Conservation (phyloP, 1,284 basidiomycete genomes). For the Trichosporon faecale region DNA sequence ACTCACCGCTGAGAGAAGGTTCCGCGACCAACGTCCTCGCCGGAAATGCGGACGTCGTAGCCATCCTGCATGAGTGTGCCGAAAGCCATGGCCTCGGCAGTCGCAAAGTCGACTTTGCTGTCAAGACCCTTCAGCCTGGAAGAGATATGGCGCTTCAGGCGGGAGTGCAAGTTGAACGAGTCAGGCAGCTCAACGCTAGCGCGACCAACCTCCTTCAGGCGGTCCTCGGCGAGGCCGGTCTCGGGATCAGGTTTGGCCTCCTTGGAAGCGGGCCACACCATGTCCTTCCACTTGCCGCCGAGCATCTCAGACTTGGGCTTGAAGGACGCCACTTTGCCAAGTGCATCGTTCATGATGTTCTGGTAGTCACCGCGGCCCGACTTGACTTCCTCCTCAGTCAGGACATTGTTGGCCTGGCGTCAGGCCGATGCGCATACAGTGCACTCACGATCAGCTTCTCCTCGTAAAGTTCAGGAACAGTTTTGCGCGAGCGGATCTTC, state of each 20-base stretch:
- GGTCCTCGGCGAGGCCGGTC: slow-evolving; percentile 63
- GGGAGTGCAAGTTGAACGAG: slow-evolving; percentile 77
- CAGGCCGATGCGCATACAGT: background rate
- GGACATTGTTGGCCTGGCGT: slow-evolving; percentile 58
- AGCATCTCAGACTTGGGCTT: slow-evolving; percentile 60
- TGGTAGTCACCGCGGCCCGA: slow-evolving; percentile 61
- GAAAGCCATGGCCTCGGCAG: slow-evolving; percentile 82
- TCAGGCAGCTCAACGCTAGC: slow-evolving; percentile 69
- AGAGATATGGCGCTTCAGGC: slow-evolving; percentile 74
- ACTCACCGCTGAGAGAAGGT: slow-evolving; percentile 78
- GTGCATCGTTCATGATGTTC: slow-evolving; percentile 61
- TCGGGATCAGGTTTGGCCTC: slow-evolving; percentile 60
- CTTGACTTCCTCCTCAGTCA: slow-evolving; percentile 58
- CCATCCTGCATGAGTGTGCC: slow-evolving; percentile 77
- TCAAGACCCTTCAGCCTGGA: slow-evolving; percentile 69
- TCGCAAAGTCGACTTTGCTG: slow-evolving; percentile 75
- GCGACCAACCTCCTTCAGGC: slow-evolving; percentile 61
- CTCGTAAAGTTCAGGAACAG: slow-evolving; percentile 78
- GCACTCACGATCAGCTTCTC: slow-evolving; percentile 64
- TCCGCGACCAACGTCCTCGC: slow-evolving; percentile 84
- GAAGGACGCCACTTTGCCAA: slow-evolving; percentile 58
- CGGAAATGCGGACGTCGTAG: slow-evolving; percentile 75
- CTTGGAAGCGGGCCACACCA: slow-evolving; percentile 66
- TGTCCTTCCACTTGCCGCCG: slow-evolving; percentile 61
- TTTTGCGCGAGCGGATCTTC: slow-evolving; percentile 69